Evolutionary conservation across 2,329 filamentous ascomycete genomes (phyloP).

Genomic region (Dissoconium aciculare): DNA sequence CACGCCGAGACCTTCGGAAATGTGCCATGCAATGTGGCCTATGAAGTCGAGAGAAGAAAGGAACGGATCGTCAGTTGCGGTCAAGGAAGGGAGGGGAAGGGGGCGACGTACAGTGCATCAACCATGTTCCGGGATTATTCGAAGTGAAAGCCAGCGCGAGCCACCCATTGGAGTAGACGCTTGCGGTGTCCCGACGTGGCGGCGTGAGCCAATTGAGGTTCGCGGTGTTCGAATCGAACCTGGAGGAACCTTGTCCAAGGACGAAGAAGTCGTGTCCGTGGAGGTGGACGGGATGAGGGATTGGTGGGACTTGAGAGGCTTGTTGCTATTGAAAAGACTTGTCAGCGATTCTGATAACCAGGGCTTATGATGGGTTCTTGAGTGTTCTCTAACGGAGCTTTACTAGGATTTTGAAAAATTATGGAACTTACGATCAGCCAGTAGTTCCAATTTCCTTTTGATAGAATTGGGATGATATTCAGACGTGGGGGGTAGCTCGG

Average conservation of each 20-base stretch:
- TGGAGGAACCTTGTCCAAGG: constrained; percentile 14
- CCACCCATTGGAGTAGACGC: constrained; percentile 31
- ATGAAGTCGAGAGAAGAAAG: no score
- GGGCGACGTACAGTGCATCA: constrained; percentile 29
- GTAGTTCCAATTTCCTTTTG: constrained; percentile 18
- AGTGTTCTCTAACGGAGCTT: constrained; percentile 6
- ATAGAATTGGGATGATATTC: constrained; percentile 29
- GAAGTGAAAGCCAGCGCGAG: constrained; percentile 35
- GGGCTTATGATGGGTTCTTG: neutral
- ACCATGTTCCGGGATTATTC: constrained; percentile 40
- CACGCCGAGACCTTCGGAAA: constrained; percentile 15
- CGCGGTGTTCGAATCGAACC: constrained; percentile 18
- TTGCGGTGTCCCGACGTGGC: constrained; percentile 33
- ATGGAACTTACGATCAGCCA: constrained; percentile 5
- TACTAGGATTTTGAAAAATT: neutral
- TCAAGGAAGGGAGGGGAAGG: no score
- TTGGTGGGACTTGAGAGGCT: constrained; percentile 25
- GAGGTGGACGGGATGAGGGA: constrained; percentile 49
- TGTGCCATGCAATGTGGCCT: constrained; percentile 18
- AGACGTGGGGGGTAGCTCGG: constrained; percentile 26
- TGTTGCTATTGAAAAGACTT: constrained; percentile 25
- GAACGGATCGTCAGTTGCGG: no score
- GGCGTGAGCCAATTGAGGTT: constrained; percentile 28
- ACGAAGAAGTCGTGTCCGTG: constrained; percentile 33
- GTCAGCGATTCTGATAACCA: neutral